Percentiles rank a stretch among this genome's conserved stretches.
Evolutionary conservation across 306 rosid genomes (phyloP).

Genomic region (Cucumis hystrix): DNA sequence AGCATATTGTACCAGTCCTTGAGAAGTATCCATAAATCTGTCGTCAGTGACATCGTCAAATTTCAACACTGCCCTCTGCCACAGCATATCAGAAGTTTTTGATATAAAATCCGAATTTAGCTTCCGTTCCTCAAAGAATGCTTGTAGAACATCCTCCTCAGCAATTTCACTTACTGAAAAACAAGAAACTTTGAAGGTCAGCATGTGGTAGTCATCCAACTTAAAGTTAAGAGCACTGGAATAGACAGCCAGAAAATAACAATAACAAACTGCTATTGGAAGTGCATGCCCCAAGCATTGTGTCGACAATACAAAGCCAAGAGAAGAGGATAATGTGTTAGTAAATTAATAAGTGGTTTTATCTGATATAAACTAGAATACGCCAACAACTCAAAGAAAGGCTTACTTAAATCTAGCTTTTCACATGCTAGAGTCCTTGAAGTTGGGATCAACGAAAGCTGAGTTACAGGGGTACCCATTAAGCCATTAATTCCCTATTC

Average conservation of each 20-base stretch:
- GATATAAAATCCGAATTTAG: slow-evolving; percentile 63
- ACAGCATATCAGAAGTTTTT: slow-evolving; percentile 63
- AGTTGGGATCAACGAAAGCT: not conserved
- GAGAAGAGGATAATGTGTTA: no score
- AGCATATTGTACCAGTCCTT: slow-evolving; percentile 30
- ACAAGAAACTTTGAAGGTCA: slow-evolving; percentile 14
- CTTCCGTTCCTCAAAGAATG: slow-evolving; percentile 63
- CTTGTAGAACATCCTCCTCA: slow-evolving; percentile 59
- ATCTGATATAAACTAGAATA: no score
- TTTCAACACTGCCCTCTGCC: slow-evolving; percentile 37
- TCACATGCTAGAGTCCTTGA: not conserved
- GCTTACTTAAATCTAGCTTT: not conserved
- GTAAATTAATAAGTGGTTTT: no score
- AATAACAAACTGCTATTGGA: not conserved
- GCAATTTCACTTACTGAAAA: slow-evolving; percentile 32
- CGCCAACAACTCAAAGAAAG: not conserved
- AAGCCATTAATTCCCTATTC: not conserved
- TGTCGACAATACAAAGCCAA: no score
- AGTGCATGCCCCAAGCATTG: not conserved
- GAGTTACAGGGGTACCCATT: not conserved
- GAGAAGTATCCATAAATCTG: slow-evolving; percentile 16
- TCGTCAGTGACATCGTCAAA: slow-evolving; percentile 21
- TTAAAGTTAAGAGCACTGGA: not conserved
- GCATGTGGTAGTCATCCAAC: slow-evolving; percentile 1
- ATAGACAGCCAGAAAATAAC: not conserved